Evolutionary conservation across 495 filamentous ascomycete genomes (phyloP).

Genomic region (Penicillium canariense): DNA sequence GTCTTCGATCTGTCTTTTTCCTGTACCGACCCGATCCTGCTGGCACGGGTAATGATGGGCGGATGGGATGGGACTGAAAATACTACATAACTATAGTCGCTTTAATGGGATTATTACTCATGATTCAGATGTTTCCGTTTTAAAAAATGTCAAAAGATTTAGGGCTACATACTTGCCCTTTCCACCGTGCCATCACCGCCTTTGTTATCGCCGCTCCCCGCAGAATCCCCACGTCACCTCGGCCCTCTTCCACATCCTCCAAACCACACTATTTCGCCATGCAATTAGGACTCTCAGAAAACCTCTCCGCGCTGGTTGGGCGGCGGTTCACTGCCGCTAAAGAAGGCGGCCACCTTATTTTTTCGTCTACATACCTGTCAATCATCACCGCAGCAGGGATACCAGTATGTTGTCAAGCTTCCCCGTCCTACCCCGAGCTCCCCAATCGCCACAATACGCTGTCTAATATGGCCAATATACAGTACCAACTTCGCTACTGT

Average conservation of each 20-base stretch:
- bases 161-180: background rate
- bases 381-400: constrained; percentile 53
- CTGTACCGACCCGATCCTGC: constrained; percentile 6
- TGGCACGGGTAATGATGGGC: constrained; percentile 7
- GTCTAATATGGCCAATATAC: constrained; percentile 11
- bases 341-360: constrained; percentile 52
- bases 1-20: background rate
- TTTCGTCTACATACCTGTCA: constrained; percentile 58
- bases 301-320: constrained; percentile 53
- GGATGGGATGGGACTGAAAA: constrained; percentile 8
- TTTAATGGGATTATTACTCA: constrained; percentile 10
- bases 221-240: constrained; percentile 13
- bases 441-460: background rate
- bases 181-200: background rate
- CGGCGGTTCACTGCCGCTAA: constrained; percentile 53
- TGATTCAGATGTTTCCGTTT: background rate
- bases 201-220: constrained; percentile 2
- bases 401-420: constrained; percentile 40
- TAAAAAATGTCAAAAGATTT: background rate
- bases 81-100: background rate
- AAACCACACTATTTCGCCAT: constrained; percentile 27
- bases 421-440: background rate
- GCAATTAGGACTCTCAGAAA: constrained; percentile 42
- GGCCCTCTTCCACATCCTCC: background rate
- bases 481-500: constrained; percentile 80